Evolutionary conservation across 176 grass and related monocot genomes (phyloP).

Genomic region (Pharus latifolius): DNA sequence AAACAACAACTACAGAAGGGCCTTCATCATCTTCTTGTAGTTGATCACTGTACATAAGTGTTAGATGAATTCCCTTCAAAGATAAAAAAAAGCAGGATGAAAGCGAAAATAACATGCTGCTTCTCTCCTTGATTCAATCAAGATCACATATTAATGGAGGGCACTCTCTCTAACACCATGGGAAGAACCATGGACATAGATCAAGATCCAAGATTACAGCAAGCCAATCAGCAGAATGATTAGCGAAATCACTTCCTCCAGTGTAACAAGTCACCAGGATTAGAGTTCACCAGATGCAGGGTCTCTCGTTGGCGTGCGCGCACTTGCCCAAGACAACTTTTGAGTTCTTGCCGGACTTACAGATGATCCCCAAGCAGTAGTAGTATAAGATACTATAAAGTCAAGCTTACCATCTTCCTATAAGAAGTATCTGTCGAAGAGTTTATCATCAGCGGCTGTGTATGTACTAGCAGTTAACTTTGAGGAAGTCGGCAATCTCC

Average conservation of each 20-base stretch:
- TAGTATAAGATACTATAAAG: slow-evolving; percentile 25
- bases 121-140: slow-evolving; percentile 27
- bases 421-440: slow-evolving; percentile 17
- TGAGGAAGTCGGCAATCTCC: slow-evolving; percentile 83
- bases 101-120: slow-evolving; percentile 27
- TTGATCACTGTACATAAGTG: slow-evolving; percentile 35
- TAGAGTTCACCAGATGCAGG: slow-evolving; percentile 11
- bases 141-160: background rate
- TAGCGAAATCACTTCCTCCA: background rate
- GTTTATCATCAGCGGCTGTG: slow-evolving; percentile 22
- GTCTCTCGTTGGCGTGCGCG: background rate
- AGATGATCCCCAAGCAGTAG: slow-evolving; percentile 19
- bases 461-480: slow-evolving; percentile 62
- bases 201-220: background rate
- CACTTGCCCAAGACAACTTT: background rate
- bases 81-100: slow-evolving; percentile 6
- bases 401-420: slow-evolving; percentile 56
- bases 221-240: background rate
- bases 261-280: background rate
- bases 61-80: slow-evolving; percentile 7
- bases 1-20: slow-evolving; percentile 16
- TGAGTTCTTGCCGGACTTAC: slow-evolving; percentile 12
- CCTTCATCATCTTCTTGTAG: background rate
- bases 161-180: background rate
- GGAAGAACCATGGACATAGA: slow-evolving; percentile 7